Evolutionary conservation across 495 filamentous ascomycete species (phyloP).

Genomic region (Emericellopsis terricola): DNA sequence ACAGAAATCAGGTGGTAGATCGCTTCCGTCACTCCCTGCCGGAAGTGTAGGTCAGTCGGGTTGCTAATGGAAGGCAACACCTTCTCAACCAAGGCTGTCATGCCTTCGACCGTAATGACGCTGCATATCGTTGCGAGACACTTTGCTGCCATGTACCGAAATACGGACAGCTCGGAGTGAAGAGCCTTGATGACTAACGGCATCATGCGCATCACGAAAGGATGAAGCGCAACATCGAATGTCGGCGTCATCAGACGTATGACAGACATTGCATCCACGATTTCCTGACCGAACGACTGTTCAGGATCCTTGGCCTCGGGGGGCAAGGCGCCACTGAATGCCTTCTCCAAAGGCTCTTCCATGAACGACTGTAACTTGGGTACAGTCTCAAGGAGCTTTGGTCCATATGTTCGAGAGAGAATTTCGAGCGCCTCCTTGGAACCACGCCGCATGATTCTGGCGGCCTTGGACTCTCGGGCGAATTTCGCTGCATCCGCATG

Average conservation of each 20-base stretch:
- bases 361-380: slow-evolving; percentile 68
- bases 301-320: slow-evolving; percentile 48
- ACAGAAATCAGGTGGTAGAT: slow-evolving; percentile 94
- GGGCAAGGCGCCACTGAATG: slow-evolving; percentile 51
- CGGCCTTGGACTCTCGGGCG: slow-evolving; percentile 68
- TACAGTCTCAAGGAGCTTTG: slow-evolving; percentile 54
- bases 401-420: slow-evolving; percentile 58
- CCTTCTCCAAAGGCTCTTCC: slow-evolving; percentile 55
- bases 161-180: slow-evolving; percentile 70
- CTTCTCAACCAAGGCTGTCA: slow-evolving; percentile 89
- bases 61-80: slow-evolving; percentile 83
- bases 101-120: slow-evolving; percentile 80
- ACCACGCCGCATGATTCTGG: slow-evolving; percentile 74
- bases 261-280: slow-evolving; percentile 85
- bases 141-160: slow-evolving; percentile 92
- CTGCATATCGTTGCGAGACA: slow-evolving; percentile 96
- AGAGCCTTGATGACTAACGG: slow-evolving; percentile 77
- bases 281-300: slow-evolving; percentile 64
- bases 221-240: slow-evolving; percentile 51
- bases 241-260: slow-evolving; percentile 79
- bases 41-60: slow-evolving; percentile 61
- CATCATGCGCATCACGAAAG: slow-evolving; percentile 63
- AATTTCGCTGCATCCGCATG: slow-evolving; percentile 78
- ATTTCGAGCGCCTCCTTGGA: slow-evolving; percentile 92
- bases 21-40: slow-evolving; percentile 85